Evolutionary conservation across 140 eudicot species (phyloP), one percentile per base, ranked within the genome.

Genomic region (Oenanthe javanica): DNA sequence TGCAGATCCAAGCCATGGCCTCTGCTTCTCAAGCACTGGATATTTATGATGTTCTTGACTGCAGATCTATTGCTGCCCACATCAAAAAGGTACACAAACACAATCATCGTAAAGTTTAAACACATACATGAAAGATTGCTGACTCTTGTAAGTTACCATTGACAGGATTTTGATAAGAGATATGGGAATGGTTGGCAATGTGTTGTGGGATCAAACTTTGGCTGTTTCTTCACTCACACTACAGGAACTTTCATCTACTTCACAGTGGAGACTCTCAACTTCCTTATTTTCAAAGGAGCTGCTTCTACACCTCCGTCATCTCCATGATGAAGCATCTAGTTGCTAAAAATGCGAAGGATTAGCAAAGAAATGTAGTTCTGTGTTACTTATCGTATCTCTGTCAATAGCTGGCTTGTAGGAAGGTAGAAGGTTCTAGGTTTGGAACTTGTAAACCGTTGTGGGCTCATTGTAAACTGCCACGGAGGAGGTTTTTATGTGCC

Each of bases 131-230:
- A 23, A 1, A 59, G 43, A 13, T 78, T 83, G 78, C 50, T 75
- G 18, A 64, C 42, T 48, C 8, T 25, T 23, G 12, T 10, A 12
- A 47, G 50, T 69, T 52, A 46, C 36, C 18, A 61, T 79, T 67
- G 75, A 87, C 91, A 95, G 99, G 99, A 95, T 74, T 92, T 95
- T 72, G 99, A 95, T 85, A 87, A 86, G 79, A 89, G 67, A 82
- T 92, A 92, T 88, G 99, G 97, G 84, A 88, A 80, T 83, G 97
- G 99, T 83, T 95, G 99, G 99, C 99, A 95, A 75, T 95, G 99
- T 83, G 99, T 92, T 87, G 99, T 95, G 83, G 99, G 99, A 79
- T 92, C 99, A 77, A 95, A 95, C 82, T 95, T 95, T 80, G 97
- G 97, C 21, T 95, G 99, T 84, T 95, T 88, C 83, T 92, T 95